Conservation (phyloP, 345 rosid genomes). For the rapeseed (Brassica napus) region DNA sequence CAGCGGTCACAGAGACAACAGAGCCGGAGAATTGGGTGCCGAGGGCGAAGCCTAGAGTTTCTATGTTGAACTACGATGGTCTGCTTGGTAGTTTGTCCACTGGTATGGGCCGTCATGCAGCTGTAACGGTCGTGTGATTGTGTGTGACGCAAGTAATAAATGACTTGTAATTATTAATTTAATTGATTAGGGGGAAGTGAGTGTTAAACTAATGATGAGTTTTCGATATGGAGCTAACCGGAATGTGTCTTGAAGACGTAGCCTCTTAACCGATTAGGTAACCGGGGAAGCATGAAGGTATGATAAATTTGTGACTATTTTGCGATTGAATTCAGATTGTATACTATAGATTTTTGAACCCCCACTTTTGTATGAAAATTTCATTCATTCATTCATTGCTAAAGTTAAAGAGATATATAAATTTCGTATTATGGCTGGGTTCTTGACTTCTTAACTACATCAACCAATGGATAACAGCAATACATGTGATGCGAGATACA, state of each 20-base stretch:
- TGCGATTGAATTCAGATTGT: not conserved
- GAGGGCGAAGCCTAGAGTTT: constrained; percentile 54
- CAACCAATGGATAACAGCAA: not conserved
- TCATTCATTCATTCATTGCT: not conserved
- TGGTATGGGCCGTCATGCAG: constrained; percentile 43
- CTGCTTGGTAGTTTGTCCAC: constrained; percentile 29
- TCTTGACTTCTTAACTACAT: not conserved
- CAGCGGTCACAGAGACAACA: constrained; percentile 33
- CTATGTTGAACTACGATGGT: constrained; percentile 70
- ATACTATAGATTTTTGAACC: not conserved
- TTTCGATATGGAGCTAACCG: not conserved
- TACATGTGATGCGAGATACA: not conserved
- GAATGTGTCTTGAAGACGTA: not conserved
- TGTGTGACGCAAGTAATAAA: not conserved
- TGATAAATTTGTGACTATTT: not conserved
- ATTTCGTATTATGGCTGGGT: not conserved
- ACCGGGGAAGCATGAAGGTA: not conserved
- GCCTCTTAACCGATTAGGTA: not conserved
- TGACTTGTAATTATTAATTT: constrained; percentile 17
- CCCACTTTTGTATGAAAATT: not conserved
- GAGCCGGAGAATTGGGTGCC: constrained; percentile 34
- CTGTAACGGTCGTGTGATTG: constrained; percentile 55
- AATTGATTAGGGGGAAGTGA: constrained; percentile 1
- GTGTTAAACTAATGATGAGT: constrained; percentile 1
- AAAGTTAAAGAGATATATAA: not conserved